Percentiles rank a stretch among this genome's conserved stretches.
These are phyloP conservation scores for Candida sojae DNA, from an alignment of 1,139 yeast genomes.

Conservation along the genomic window DNA sequence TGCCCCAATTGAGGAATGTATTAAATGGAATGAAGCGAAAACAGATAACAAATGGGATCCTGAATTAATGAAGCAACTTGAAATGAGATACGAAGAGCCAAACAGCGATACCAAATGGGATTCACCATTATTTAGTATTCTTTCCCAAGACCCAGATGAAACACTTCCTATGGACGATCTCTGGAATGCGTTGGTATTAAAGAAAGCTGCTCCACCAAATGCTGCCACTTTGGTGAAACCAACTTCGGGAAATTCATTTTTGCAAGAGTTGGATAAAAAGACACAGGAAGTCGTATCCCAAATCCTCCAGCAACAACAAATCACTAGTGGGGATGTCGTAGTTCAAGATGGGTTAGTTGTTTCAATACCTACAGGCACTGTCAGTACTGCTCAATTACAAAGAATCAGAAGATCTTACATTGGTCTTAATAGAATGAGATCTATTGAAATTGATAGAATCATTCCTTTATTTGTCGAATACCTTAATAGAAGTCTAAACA, in stretches of 20 bases:
- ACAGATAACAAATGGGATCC: constrained; percentile 59
- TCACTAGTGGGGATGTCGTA: constrained; percentile 54
- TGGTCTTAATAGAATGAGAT: constrained; percentile 75
- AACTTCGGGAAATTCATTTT: constrained; percentile 69
- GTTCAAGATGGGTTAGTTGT: constrained; percentile 45
- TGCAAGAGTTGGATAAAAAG: constrained; percentile 74
- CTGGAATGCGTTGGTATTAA: constrained; percentile 69
- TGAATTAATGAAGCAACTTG: constrained; percentile 64
- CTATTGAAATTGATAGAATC: constrained; percentile 66
- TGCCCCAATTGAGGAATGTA: constrained; percentile 62
- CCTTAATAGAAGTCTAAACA: constrained; percentile 54
- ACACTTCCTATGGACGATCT: constrained; percentile 63
- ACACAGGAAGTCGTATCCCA: constrained; percentile 66
- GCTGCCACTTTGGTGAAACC: constrained; percentile 76
- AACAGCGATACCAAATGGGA: constrained; percentile 89
- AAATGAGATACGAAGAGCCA: constrained; percentile 93
- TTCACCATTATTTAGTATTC: constrained; percentile 76
- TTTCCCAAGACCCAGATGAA: constrained; percentile 53
- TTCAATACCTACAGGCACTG: constrained; percentile 62
- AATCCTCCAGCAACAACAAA: constrained; percentile 61
- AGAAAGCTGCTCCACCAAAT: constrained; percentile 69
- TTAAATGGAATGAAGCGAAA: constrained; percentile 54
- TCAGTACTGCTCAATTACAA: constrained; percentile 78
- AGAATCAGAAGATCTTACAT: constrained; percentile 82
- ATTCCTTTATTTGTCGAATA: constrained; percentile 74